Evolutionary conservation across 441 rosid species (phyloP).

Genomic region (Syzygium syzygioides): DNA sequence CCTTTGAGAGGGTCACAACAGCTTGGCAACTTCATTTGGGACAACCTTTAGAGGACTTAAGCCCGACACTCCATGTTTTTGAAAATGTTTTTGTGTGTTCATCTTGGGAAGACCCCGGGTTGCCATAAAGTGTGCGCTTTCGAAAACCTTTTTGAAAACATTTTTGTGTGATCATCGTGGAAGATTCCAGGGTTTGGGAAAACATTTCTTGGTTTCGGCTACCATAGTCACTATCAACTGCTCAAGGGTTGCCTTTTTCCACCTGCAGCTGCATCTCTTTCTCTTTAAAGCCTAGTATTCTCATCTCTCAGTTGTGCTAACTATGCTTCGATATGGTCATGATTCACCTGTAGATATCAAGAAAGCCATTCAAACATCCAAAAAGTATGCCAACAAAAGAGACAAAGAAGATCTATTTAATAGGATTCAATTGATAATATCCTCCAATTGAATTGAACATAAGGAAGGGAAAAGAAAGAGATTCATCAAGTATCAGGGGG

Average conservation of each 20-base stretch:
- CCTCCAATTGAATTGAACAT: not conserved
- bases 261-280: not conserved
- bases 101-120: too few species aligned
- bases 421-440: not conserved
- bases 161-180: too few species aligned
- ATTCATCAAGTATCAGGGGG: not conserved
- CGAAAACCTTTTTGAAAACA: too few species aligned
- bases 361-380: not conserved
- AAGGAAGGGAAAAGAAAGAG: not conserved
- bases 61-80: too few species aligned
- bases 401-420: not conserved
- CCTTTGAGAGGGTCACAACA: too few species aligned
- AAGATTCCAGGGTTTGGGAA: too few species aligned
- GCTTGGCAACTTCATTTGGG: too few species aligned
- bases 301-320: constrained; percentile 4
- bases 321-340: not conserved
- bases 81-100: too few species aligned
- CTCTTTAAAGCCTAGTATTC: constrained; percentile 3
- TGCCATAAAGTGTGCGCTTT: too few species aligned
- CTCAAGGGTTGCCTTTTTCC: not conserved
- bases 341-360: not conserved
- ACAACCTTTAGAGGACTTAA: too few species aligned
- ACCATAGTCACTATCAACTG: constrained; percentile 4
- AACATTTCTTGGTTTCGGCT: not conserved
- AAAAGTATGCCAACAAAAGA: not conserved